Percentiles rank a stretch among this genome's conserved stretches.
Evolutionary conservation across 139 green algal genomes (phyloP).

Genomic region (Chlorella vulgaris): DNA sequence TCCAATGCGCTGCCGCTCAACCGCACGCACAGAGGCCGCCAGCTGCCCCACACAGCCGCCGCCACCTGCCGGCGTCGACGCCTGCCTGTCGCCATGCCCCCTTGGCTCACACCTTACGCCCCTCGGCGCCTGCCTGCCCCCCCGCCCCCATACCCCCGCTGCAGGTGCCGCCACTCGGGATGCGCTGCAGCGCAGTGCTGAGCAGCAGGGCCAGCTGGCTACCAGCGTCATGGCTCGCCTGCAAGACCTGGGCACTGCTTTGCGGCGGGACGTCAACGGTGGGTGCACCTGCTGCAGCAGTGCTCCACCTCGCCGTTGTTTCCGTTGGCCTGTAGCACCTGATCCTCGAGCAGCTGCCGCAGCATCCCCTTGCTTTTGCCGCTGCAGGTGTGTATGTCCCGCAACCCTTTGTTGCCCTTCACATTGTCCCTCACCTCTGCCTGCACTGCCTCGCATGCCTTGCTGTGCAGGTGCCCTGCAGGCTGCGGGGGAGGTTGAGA

Average conservation of each 20-base stretch:
- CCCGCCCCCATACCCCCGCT: neutral
- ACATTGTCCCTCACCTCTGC: neutral
- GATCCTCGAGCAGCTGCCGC: too few relatives aligned
- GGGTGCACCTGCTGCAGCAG: neutral
- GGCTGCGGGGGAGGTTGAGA: conserved; percentile 13
- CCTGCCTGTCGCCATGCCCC: too few relatives aligned
- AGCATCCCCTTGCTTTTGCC: neutral
- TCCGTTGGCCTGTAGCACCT: too few relatives aligned
- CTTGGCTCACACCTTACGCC: too few relatives aligned
- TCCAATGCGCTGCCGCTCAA: too few relatives aligned
- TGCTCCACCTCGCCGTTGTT: neutral
- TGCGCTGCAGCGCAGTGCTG: conserved; percentile 16
- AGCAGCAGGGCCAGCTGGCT: conserved; percentile 10
- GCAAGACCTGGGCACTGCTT: conserved; percentile 15
- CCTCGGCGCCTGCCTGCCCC: too few relatives aligned
- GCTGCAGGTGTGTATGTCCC: neutral
- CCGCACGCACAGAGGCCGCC: too few relatives aligned
- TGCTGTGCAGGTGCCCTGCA: neutral
- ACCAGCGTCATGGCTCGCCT: conserved; percentile 16
- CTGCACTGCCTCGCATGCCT: neutral
- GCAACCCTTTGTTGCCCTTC: neutral
- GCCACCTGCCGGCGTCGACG: too few relatives aligned
- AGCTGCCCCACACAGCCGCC: too few relatives aligned
- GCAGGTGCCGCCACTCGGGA: conserved; percentile 14
- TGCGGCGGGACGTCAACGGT: conserved; percentile 21